These are phyloP conservation scores for Begonia fuchsioides DNA, from an alignment of 306 rosid genomes.

Conservation along the genomic window DNA sequence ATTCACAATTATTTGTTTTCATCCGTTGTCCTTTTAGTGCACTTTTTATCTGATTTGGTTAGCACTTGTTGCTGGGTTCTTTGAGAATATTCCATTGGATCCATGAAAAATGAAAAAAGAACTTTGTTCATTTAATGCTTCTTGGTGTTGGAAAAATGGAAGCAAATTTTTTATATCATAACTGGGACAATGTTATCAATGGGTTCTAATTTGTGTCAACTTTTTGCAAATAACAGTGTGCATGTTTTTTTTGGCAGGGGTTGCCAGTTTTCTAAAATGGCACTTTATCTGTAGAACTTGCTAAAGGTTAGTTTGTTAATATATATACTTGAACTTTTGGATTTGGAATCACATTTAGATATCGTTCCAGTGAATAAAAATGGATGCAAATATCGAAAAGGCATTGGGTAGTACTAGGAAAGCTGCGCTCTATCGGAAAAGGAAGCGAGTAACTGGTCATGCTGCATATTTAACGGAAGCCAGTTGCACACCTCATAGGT, in stretches of 20 bases:
- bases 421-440: slow-evolving; percentile 25
- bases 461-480: slow-evolving; percentile 24
- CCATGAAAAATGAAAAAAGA: too few relatives aligned
- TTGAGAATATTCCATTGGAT: too few relatives aligned
- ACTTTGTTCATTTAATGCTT: too few relatives aligned
- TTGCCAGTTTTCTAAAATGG: slow-evolving; percentile 18
- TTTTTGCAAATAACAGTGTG: too few relatives aligned
- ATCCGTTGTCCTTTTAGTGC: too few relatives aligned
- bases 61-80: too few relatives aligned
- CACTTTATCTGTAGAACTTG: slow-evolving; percentile 17
- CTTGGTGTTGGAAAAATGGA: too few relatives aligned
- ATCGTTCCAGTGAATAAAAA: slow-evolving; percentile 36
- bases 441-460: slow-evolving; percentile 32
- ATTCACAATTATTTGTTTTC: too few relatives aligned
- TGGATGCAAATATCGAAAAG: slow-evolving; percentile 43
- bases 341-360: slow-evolving; percentile 29
- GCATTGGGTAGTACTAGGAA: slow-evolving; percentile 35
- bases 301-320: slow-evolving; percentile 18
- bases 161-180: too few relatives aligned
- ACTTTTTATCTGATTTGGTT: too few relatives aligned
- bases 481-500: slow-evolving; percentile 16
- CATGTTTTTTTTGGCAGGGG: slow-evolving; percentile 30
- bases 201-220: too few relatives aligned
- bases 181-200: too few relatives aligned
- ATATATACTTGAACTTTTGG: slow-evolving; percentile 28